phyloP scores from a whole-genome alignment of 2,329 filamentous ascomycete species.

The Esteya vermicola region DNA sequence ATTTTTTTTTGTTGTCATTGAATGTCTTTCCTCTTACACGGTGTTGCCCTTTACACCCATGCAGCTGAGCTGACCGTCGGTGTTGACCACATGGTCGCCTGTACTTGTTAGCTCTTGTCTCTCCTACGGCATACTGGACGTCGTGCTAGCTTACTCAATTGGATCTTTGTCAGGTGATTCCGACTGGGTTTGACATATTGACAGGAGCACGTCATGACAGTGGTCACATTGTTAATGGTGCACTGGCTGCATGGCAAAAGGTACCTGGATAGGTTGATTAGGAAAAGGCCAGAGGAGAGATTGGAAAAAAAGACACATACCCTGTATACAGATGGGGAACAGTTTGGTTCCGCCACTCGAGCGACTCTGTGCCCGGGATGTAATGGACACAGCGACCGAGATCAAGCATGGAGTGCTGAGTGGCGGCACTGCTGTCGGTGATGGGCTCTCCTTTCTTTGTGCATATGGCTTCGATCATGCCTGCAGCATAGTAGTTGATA shows the following conservation, averaged over 20 bases:
- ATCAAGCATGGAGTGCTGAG: slow-evolving; percentile 7
- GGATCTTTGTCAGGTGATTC: slow-evolving; percentile 3
- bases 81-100: slow-evolving; percentile 7
- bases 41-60: not conserved
- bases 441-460: slow-evolving; percentile 2
- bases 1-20: not conserved
- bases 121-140: not conserved
- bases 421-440: not conserved
- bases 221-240: slow-evolving; percentile 5
- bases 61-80: slow-evolving; percentile 5
- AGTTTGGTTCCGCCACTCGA: slow-evolving; percentile 6
- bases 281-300: not conserved
- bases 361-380: not conserved
- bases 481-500: slow-evolving; percentile 8
- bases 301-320: not conserved
- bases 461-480: slow-evolving; percentile 9
- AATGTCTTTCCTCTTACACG: not conserved
- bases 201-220: slow-evolving; percentile 7
- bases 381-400: slow-evolving; percentile 8
- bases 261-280: not conserved
- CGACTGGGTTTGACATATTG: not conserved
- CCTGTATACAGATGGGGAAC: slow-evolving; percentile 2
- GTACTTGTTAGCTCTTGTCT: not conserved
- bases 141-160: slow-evolving; percentile 1
- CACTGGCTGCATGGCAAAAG: slow-evolving; percentile 8